Evolutionary conservation across 2,329 filamentous ascomycete species (phyloP).

Genomic region (Sporothrix humicola): DNA sequence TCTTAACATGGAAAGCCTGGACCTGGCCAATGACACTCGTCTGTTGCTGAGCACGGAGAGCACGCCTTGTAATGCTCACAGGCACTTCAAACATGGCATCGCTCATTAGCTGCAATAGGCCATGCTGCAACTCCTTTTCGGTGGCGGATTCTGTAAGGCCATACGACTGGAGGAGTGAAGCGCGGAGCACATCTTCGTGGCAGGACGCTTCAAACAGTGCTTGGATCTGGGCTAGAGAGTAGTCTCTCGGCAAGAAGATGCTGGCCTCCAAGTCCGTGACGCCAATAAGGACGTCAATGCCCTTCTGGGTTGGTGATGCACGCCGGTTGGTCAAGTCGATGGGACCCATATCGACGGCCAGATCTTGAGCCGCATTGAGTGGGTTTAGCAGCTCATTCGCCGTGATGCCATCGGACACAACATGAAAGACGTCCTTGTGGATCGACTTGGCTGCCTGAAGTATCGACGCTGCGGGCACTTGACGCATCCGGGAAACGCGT

Average conservation of each 20-base stretch:
- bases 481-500: not conserved
- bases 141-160: conserved; percentile 12
- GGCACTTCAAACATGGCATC: conserved; percentile 29
- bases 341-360: conserved; percentile 16
- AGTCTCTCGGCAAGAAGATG: conserved; percentile 2
- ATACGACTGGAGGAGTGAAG: not conserved
- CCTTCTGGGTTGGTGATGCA: not conserved
- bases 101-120: conserved; percentile 5
- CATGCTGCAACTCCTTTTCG: not conserved
- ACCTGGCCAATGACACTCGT: not conserved
- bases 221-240: not conserved
- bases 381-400: not conserved
- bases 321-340: not conserved
- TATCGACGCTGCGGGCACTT: not conserved
- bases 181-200: not conserved
- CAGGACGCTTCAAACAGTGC: not conserved
- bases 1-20: conserved; percentile 26
- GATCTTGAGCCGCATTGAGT: not conserved
- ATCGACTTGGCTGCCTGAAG: not conserved
- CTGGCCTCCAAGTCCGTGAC: conserved; percentile 12
- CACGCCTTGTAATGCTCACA: not conserved
- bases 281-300: conserved; percentile 18
- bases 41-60: not conserved
- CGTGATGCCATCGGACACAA: not conserved
- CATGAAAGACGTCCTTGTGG: not conserved